A percentile compares a stretch with the other conserved stretches of the same genome.
phyloP scores from a whole-genome alignment of 2,329 filamentous ascomycete genomes.

The Aotearoamyces nothofagi region DNA sequence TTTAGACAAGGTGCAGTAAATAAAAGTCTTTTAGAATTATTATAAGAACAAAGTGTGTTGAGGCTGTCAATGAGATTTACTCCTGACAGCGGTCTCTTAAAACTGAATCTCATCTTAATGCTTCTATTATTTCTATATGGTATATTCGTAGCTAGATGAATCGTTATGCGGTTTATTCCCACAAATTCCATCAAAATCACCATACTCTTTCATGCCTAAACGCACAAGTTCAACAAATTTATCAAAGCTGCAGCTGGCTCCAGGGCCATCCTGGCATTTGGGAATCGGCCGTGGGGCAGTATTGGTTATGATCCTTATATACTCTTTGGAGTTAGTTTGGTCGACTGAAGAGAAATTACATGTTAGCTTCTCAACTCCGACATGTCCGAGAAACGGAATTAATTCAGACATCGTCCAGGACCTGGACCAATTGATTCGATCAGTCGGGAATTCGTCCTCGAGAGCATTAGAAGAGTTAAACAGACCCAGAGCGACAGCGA shows the following conservation, averaged over 20 bases:
- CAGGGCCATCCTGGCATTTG: constrained; percentile 31
- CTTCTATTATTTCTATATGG: no score
- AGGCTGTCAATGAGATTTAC: no score
- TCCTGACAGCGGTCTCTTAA: no score
- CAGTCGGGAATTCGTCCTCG: constrained; percentile 50
- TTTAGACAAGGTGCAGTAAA: no score
- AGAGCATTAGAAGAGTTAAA: constrained; percentile 51
- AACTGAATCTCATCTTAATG: no score
- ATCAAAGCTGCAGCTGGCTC: constrained; percentile 30
- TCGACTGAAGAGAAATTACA: constrained; percentile 41
- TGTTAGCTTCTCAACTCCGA: constrained; percentile 49
- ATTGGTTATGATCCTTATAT: constrained; percentile 35
- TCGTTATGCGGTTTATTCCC: constrained; percentile 12
- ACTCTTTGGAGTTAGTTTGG: constrained; percentile 36
- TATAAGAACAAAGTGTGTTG: no score
- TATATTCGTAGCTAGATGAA: no score
- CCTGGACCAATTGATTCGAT: constrained; percentile 45
- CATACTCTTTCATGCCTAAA: constrained; percentile 21
- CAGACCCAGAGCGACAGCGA: constrained; percentile 50
- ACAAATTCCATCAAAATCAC: constrained; percentile 17
- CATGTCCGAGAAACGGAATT: constrained; percentile 49
- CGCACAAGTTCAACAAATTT: constrained; percentile 27
- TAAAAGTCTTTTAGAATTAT: no score
- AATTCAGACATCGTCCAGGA: constrained; percentile 48
- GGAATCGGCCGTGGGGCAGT: constrained; percentile 31